Evolutionary conservation across 129 eudicot genomes (phyloP).

Genomic region (Flaveria sonorensis): DNA sequence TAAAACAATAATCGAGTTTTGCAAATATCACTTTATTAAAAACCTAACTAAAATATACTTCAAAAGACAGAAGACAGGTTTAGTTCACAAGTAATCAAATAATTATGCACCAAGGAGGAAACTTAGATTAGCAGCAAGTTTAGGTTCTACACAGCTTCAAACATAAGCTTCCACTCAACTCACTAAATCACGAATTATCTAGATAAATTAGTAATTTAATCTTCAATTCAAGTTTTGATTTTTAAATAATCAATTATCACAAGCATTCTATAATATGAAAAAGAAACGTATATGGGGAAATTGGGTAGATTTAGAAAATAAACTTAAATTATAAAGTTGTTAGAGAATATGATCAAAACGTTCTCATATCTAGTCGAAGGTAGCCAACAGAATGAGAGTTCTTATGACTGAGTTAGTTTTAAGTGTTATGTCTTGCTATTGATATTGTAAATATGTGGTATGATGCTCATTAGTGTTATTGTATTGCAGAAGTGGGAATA

Average conservation of each 20-base stretch:
- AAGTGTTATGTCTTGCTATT: too few species aligned
- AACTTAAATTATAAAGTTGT: neutral
- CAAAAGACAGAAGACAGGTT: slow-evolving; percentile 22
- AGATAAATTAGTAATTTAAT: neutral
- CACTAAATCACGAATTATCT: neutral
- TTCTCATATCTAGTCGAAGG: too few species aligned
- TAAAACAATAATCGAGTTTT: too few species aligned
- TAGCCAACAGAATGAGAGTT: too few species aligned
- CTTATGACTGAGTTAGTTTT: too few species aligned
- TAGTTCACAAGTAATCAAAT: slow-evolving; percentile 25
- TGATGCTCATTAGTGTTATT: too few species aligned
- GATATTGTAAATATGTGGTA: too few species aligned
- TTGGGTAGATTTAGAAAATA: neutral
- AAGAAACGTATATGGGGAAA: neutral
- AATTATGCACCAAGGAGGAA: slow-evolving; percentile 24
- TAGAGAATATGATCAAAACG: too few species aligned
- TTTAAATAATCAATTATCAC: neutral
- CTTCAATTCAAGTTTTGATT: neutral
- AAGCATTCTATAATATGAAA: neutral
- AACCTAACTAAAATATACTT: too few species aligned
- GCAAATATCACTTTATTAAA: too few species aligned
- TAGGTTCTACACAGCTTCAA: slow-evolving; percentile 28
- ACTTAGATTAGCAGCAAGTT: slow-evolving; percentile 39
- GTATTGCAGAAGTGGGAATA: too few species aligned
- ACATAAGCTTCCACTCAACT: slow-evolving; percentile 23